Evolutionary conservation across 768 basidiomycete genomes (phyloP).

Genomic region (Boletellus emodensis): DNA sequence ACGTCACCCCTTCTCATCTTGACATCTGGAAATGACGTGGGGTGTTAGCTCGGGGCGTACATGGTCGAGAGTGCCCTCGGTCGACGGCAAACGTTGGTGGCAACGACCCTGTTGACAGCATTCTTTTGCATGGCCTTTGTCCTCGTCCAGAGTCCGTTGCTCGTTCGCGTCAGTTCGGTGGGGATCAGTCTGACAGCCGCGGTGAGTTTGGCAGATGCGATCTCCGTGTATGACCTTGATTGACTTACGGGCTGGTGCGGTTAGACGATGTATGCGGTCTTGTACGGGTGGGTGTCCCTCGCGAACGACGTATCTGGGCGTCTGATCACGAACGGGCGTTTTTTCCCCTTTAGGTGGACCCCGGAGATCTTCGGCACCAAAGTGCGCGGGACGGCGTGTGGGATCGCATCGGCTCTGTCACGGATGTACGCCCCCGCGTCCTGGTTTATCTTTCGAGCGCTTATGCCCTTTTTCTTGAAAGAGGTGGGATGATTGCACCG

Average conservation of each 20-base stretch:
- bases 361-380: slow-evolving; percentile 84
- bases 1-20: slow-evolving; percentile 26
- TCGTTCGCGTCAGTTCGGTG: slow-evolving; percentile 65
- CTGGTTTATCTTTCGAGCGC: neutral
- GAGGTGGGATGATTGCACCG: slow-evolving; percentile 88
- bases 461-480: slow-evolving; percentile 27
- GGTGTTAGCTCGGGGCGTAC: slow-evolving; percentile 72
- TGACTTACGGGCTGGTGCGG: neutral
- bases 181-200: slow-evolving; percentile 77
- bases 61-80: slow-evolving; percentile 71
- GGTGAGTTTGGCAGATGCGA: slow-evolving; percentile 12
- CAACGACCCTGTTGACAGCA: slow-evolving; percentile 72
- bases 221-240: neutral
- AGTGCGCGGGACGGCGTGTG: slow-evolving; percentile 85
- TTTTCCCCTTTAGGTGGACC: slow-evolving; percentile 50
- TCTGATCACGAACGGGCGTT: neutral
- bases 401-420: slow-evolving; percentile 81
- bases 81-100: slow-evolving; percentile 66
- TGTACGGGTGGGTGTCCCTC: slow-evolving; percentile 51
- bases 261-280: slow-evolving; percentile 82
- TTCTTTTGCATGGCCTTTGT: slow-evolving; percentile 71
- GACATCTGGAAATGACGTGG: neutral
- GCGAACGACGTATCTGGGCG: too few relatives aligned
- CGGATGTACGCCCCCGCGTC: slow-evolving; percentile 57
- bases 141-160: slow-evolving; percentile 50